Conservation (phyloP, 2,329 filamentous ascomycete species). For the Xylariaceae sp. region DNA sequence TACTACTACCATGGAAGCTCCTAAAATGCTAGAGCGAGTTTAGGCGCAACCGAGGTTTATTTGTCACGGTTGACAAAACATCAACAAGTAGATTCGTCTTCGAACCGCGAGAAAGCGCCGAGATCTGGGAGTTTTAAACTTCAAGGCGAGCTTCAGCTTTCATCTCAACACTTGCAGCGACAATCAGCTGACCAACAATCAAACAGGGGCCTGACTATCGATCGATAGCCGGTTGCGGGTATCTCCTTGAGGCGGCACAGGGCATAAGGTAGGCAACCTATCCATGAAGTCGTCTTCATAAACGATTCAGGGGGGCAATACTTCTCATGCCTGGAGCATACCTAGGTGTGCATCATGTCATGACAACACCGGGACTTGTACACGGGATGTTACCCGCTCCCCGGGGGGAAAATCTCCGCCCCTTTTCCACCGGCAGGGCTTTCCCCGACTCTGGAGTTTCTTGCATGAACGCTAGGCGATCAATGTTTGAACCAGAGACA, state of each 20-base stretch:
- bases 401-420: neutral
- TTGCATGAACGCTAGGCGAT: neutral
- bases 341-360: neutral
- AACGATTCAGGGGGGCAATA: neutral
- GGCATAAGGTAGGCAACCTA: neutral
- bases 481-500: neutral
- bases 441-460: neutral
- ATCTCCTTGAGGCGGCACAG: neutral
- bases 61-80: neutral
- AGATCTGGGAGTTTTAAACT: neutral
- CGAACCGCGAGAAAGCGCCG: neutral
- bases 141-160: neutral
- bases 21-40: no score
- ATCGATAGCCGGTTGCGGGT: neutral
- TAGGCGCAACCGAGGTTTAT: neutral
- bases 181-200: neutral
- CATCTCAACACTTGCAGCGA: neutral
- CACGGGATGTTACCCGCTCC: neutral
- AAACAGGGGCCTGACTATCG: neutral
- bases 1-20: no score
- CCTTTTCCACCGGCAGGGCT: neutral
- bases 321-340: neutral
- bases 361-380: neutral
- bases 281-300: neutral
- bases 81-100: neutral